Base-by-base conservation (phyloP, 1,139 yeast genomes). In the Candida sanyaensis region DNA sequence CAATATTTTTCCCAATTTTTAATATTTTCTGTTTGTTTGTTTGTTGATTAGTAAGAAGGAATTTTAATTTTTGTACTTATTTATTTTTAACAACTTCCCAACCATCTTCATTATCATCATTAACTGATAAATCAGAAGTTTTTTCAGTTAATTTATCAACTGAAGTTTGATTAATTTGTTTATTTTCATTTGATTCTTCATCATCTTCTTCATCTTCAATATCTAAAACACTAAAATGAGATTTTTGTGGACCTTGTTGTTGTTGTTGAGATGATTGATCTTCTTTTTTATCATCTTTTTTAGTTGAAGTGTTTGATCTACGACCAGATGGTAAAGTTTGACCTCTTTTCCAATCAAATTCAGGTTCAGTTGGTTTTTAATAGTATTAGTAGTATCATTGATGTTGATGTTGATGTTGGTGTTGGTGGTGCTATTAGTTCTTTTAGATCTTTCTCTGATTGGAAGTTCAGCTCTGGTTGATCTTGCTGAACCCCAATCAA, bases 11-110 rank as follows among this genome's bases (percentile, higher is more conserved):
- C 21, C 3, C 21, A 17, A 17, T 17, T 2, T 17, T 17, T 17
- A 3, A 17, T n/a, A n/a, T 17, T 17, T 17, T 17, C 21, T 17
- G 21, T 17, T 17, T 17, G 21, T n/a, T n/a, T n/a, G n/a, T 17
- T 17, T 17, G 21, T 17, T 17, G 21, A 17, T 17, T 17, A 3
- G 21, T 17, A n/a, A n/a, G n/a, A n/a, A n/a, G n/a, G n/a, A n/a
- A n/a, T n/a, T n/a, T n/a, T n/a, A n/a, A n/a, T n/a, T n/a, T n/a
- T n/a, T n/a, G n/a, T n/a, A n/a, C n/a, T n/a, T n/a, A n/a, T n/a
- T n/a, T n/a, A n/a, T n/a, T 80, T 58, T 81, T 77, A 56, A 83
- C 88, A 57, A 80, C 81, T 66, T 83, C 83, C 89, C 89, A 84
- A 43, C 83, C 87, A 50, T 73, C 87, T 50, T 73, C 86, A 55